phyloP scores from a whole-genome alignment of 306 rosid genomes.

The Glycine tomentella region DNA sequence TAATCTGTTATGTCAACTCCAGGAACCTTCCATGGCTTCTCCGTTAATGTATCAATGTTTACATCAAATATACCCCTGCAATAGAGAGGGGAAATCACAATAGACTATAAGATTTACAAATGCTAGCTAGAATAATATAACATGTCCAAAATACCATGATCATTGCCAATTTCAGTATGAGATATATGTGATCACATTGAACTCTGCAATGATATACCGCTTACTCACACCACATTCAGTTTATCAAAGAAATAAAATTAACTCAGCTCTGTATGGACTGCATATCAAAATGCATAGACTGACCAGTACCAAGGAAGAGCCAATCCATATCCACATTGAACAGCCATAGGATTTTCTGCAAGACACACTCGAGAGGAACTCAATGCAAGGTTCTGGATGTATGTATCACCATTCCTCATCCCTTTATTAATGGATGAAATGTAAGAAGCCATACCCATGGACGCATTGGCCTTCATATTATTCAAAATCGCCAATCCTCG shows the following conservation, averaged over 20 bases:
- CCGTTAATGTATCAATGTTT: slow-evolving; percentile 60
- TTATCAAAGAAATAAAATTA: background rate
- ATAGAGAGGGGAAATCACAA: slow-evolving; percentile 27
- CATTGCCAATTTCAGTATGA: background rate
- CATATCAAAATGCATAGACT: slow-evolving; percentile 40
- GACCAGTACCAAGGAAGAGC: slow-evolving; percentile 76
- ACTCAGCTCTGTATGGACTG: background rate
- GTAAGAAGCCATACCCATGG: slow-evolving; percentile 44
- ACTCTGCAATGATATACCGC: slow-evolving; percentile 9
- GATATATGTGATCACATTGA: slow-evolving; percentile 5
- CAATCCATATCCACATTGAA: slow-evolving; percentile 56
- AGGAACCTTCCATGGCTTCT: slow-evolving; percentile 71
- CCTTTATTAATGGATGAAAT: slow-evolving; percentile 47
- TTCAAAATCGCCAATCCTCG: slow-evolving; percentile 47
- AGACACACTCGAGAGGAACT: slow-evolving; percentile 31
- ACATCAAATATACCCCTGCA: slow-evolving; percentile 68
- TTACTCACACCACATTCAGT: background rate
- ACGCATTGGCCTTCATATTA: slow-evolving; percentile 46
- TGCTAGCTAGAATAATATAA: slow-evolving; percentile 8
- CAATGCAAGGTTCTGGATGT: slow-evolving; percentile 43
- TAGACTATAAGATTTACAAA: slow-evolving; percentile 19
- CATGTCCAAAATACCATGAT: background rate
- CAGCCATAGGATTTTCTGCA: background rate
- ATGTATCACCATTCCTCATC: slow-evolving; percentile 36
- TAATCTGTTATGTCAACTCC: slow-evolving; percentile 70